Base-by-base conservation (phyloP, 2,329 filamentous ascomycete genomes). In the Periconia sp. region DNA sequence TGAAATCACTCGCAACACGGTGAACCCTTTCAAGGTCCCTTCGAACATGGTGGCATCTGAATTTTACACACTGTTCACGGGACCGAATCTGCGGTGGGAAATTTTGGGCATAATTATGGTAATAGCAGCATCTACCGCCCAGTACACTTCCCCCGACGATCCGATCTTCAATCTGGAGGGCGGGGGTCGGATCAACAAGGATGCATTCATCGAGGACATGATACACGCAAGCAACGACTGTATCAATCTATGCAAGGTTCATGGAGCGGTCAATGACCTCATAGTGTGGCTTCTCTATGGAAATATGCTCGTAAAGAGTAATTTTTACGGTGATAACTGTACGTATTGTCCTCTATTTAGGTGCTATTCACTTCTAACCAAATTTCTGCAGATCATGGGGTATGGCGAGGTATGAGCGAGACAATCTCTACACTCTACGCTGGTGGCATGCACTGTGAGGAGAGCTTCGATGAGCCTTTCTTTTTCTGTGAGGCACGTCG, bases 291-390 rank as follows among this genome's bases (percentile, higher is more conserved):
- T 71, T 8, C 50, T 72, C 1, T 71, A 70, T 47, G 54, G 49
- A 35, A 69, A 70, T 45, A 61, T 69, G 60, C 55, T 70, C 33
- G 58, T 71, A 6, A 62, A 63, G 13, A 69, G 68, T 48, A 70
- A 66, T 47, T 70, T 61, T 43, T 72, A 72, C 30, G 70, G 70
- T 41, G 69, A 72, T 31, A 73, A 71, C 30, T 69, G 69, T 70
- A 45, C 19, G 67, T 64, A 31, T 30, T 6, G 31, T 14, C n/a
- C 13, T 9, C 27, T 9, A 13, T 23, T 14, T 15, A 44, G 6
- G 17, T 14, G n/a, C 41, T 6, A 31, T 10, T n/a, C 20, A 14
- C 6, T 30, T 43, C 58, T 62, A 45, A 65, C 27, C 20, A 18
- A 11, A 3, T n/a, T n/a, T n/a, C n/a, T n/a, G 18, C 43, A 72